Percentiles rank a stretch among this genome's conserved stretches.
Conservation (phyloP, 371 early-diverging fungal species). For the Rhizopus sp. region DNA sequence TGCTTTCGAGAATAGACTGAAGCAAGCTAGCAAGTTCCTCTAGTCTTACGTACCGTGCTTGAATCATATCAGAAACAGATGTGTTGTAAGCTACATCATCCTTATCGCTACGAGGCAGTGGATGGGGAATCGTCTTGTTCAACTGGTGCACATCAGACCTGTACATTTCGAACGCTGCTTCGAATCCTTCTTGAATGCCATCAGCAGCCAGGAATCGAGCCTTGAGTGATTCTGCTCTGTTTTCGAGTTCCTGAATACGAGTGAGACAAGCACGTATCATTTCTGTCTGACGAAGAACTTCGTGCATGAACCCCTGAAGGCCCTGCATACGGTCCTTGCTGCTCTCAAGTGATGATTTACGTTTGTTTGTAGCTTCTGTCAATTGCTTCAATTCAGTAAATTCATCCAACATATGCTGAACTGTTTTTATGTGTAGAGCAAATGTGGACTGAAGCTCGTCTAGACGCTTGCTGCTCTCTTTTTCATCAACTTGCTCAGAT, state of each 20-base stretch:
- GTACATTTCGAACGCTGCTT: conserved; percentile 8
- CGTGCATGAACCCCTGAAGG: conserved; percentile 12
- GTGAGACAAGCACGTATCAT: conserved; percentile 1
- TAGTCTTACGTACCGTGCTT: conserved; percentile 30
- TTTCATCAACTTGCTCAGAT: neutral
- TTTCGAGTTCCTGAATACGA: conserved; percentile 9
- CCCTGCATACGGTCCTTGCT: conserved; percentile 7
- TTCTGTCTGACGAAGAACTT: conserved; percentile 15
- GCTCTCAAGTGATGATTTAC: conserved; percentile 5
- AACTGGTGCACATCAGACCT: conserved; percentile 10
- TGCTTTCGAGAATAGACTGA: conserved; percentile 29
- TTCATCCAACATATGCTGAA: neutral
- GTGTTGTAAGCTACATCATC: conserved; percentile 27
- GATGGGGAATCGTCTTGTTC: neutral
- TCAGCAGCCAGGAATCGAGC: conserved; percentile 17
- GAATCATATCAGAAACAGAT: conserved; percentile 29
- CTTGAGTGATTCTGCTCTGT: conserved; percentile 19
- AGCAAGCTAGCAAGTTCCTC: conserved; percentile 30
- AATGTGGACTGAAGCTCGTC: neutral
- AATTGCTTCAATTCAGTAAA: conserved; percentile 1
- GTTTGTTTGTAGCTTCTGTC: conserved; percentile 12
- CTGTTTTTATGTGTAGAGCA: neutral
- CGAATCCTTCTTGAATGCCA: conserved; percentile 7
- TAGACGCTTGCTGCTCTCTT: neutral
- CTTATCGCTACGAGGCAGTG: conserved; percentile 4